Base-by-base conservation (phyloP, 2,329 filamentous ascomycete genomes). In the Fusarium nygamai region DNA sequence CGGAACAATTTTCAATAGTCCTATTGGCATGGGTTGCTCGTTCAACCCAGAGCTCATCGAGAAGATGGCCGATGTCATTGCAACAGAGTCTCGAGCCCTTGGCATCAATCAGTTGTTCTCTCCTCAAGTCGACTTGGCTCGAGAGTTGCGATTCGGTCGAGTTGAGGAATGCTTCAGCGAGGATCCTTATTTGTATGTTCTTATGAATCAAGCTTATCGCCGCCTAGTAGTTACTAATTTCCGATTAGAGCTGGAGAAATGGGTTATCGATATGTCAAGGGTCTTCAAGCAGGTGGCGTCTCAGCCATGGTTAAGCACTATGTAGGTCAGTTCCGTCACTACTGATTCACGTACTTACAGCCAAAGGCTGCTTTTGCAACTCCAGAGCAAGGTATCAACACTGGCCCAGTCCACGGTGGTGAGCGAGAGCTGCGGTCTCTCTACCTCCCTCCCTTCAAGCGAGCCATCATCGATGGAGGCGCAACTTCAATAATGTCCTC, bases 1-100 rank as follows among this genome's bases (percentile, higher is more conserved):
- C 79, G 92, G 92, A 6, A 94, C 93, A 4, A 93, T 94, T 67
- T 95, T 94, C 85, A 94, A 94, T 82, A 93, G 91, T 3, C 92
- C 93, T 0, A 94, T 94, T 74, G 92, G 85, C 13, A 89, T 92
- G 61, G 92, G 89, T 22, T 93, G 91, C 77, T 92, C 92, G 0
- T 94, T 91, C 84, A 93, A 94, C 78, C 88, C 88, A 0, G 85
- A 84, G 46, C 82, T 94, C 20, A 84, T 94, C 8, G 82, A 90
- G 73, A 87, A 92, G 73, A 94, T 94, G 92, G 92, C 86, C 12
- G 83, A 84, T 8, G 86, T 88, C 24, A 93, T 94, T 73, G 92
- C 87, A 11, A 86, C 88, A 54, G 92, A 95, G 81, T 86, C 92
- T 31, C 84, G 86, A 61, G 89, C 92, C 8, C 82, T 94, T 3